A percentile compares a stretch with the other conserved stretches of the same genome.
phyloP scores from a whole-genome alignment of 2,329 filamentous ascomycete genomes.

The Aspergillus proliferans region DNA sequence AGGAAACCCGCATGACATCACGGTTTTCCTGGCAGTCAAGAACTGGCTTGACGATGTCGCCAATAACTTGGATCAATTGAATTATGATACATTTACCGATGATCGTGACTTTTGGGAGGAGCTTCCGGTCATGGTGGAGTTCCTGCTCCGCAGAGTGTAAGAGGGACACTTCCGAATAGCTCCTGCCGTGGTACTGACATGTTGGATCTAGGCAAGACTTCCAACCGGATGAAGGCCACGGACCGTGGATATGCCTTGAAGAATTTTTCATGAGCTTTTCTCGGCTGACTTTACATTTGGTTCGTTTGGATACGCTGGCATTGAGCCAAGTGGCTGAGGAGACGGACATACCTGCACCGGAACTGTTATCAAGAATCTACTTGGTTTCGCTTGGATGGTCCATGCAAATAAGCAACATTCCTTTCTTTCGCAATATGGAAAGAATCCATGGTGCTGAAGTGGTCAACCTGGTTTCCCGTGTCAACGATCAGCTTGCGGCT shows the following conservation, averaged over 20 bases:
- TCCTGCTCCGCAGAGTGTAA: slow-evolving; percentile 36
- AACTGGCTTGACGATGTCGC: slow-evolving; percentile 39
- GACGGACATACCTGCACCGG: slow-evolving; percentile 19
- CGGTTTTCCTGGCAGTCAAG: slow-evolving; percentile 31
- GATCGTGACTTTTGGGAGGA: slow-evolving; percentile 43
- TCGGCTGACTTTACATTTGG: slow-evolving; percentile 35
- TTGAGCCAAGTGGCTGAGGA: slow-evolving; percentile 25
- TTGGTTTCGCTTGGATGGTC: slow-evolving; percentile 30
- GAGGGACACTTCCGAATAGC: slow-evolving; percentile 2
- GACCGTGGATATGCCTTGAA: slow-evolving; percentile 29
- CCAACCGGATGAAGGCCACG: slow-evolving; percentile 24
- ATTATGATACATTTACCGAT: slow-evolving; percentile 29
- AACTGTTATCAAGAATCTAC: slow-evolving; percentile 30
- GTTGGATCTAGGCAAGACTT: slow-evolving; percentile 23
- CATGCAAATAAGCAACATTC: slow-evolving; percentile 27
- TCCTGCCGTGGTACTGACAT: slow-evolving; percentile 4
- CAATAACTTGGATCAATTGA: slow-evolving; percentile 27
- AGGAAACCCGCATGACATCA: slow-evolving; percentile 26
- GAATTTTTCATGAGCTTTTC: slow-evolving; percentile 37
- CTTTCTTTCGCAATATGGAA: slow-evolving; percentile 32
- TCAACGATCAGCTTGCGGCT: slow-evolving; percentile 23
- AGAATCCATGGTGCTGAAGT: slow-evolving; percentile 23
- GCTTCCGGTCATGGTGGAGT: slow-evolving; percentile 35
- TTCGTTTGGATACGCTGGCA: slow-evolving; percentile 33
- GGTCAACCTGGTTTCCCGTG: slow-evolving; percentile 20